Percentiles rank a stretch among this genome's conserved stretches.
Conservation (phyloP, 2,329 filamentous ascomycete genomes). For the Colletotrichum chrysophilum region DNA sequence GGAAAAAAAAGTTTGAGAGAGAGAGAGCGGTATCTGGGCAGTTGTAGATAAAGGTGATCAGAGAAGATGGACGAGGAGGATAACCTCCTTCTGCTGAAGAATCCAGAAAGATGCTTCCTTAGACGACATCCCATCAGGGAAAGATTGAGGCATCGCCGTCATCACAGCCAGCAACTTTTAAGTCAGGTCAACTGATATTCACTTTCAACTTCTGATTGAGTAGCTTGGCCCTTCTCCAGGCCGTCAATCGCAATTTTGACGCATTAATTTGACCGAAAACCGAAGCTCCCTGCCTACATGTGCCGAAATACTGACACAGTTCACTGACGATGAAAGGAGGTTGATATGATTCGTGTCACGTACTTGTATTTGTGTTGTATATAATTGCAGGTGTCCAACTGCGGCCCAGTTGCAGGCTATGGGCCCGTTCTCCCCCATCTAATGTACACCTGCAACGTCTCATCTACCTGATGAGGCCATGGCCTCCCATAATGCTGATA, state of each 20-base stretch:
- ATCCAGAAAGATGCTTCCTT: background rate
- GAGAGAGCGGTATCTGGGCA: background rate
- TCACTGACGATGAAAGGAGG: background rate
- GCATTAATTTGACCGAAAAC: background rate
- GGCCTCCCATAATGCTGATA: background rate
- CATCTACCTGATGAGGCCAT: background rate
- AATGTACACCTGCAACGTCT: slow-evolving; percentile 1
- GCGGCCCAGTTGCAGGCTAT: background rate
- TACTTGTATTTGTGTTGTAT: slow-evolving; percentile 13
- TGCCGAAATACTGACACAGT: accelerated
- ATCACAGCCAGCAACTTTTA: background rate
- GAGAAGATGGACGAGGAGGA: background rate
- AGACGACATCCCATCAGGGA: accelerated
- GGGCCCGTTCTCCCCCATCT: background rate
- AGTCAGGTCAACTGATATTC: background rate
- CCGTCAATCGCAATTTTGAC: accelerated
- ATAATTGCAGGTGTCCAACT: background rate
- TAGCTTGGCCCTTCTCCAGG: background rate
- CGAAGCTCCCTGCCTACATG: background rate
- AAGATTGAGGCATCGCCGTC: background rate
- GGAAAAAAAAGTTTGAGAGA: accelerated
- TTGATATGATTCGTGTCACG: background rate
- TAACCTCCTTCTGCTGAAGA: background rate
- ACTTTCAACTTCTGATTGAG: background rate
- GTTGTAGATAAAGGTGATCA: background rate